A percentile compares a stretch with the other conserved stretches of the same genome.
These are phyloP conservation scores for Ottelia alismoides DNA, from an alignment of 106 monocot genomes.

Conservation along the genomic window DNA sequence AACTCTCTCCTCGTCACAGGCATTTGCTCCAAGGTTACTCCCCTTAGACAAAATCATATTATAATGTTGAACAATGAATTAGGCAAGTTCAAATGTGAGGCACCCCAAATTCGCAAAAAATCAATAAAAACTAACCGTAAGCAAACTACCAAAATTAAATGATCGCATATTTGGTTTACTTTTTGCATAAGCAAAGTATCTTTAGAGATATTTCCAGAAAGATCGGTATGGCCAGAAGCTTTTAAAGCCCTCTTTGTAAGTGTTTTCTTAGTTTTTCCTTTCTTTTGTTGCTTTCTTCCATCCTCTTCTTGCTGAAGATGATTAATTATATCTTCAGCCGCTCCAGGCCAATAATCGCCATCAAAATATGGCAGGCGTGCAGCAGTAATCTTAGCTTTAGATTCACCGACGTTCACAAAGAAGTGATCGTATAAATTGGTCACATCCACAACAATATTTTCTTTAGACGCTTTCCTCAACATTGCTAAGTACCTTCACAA, in stretches of 20 bases:
- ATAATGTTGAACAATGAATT: too few relatives aligned
- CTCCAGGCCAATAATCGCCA: constrained; percentile 98
- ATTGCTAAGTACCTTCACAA: constrained; percentile 71
- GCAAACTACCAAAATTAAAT: too few relatives aligned
- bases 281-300: constrained; percentile 74
- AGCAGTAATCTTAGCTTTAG: constrained; percentile 85
- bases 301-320: constrained; percentile 91
- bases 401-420: constrained; percentile 50
- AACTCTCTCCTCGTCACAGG: too few relatives aligned
- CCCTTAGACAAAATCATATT: too few relatives aligned
- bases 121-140: too few relatives aligned
- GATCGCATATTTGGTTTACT: too few relatives aligned
- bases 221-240: constrained; percentile 91
- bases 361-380: constrained; percentile 92
- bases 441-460: constrained; percentile 76
- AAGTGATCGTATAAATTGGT: constrained; percentile 94
- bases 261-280: constrained; percentile 77
- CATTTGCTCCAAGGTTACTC: too few relatives aligned
- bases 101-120: too few relatives aligned
- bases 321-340: constrained; percentile 91
- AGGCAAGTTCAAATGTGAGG: too few relatives aligned
- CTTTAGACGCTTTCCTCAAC: constrained; percentile 77
- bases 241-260: constrained; percentile 87
- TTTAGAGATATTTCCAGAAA: constrained; percentile 74
- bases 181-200: constrained; percentile 89